These are phyloP conservation scores for Porogramme epimiltina DNA, from an alignment of 1,284 basidiomycete genomes.

Conservation along the genomic window DNA sequence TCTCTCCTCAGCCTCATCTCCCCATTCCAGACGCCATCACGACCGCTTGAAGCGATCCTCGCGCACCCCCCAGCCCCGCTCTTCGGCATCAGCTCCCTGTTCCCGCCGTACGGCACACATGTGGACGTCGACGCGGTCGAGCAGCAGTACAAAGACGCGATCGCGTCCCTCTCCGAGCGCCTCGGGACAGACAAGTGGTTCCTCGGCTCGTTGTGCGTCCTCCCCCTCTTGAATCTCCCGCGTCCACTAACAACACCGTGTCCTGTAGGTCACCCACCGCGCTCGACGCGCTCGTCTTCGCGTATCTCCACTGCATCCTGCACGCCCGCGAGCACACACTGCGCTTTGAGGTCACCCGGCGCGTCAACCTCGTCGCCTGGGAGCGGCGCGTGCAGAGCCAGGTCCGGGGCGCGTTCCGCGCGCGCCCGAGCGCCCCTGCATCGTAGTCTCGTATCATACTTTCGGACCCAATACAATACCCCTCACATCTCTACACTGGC, in stretches of 20 bases:
- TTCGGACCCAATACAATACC: not conserved
- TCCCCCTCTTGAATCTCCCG: not conserved
- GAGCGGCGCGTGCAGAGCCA: constrained; percentile 65
- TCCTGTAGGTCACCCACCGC: constrained; percentile 62
- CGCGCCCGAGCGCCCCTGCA: not conserved
- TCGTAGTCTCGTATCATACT: not conserved
- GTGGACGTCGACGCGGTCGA: constrained; percentile 51
- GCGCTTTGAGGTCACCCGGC: constrained; percentile 65
- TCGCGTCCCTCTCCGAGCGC: constrained; percentile 69
- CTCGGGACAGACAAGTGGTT: constrained; percentile 78
- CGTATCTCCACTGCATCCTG: constrained; percentile 71
- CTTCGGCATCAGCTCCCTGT: constrained; percentile 63
- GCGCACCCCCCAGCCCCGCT: constrained; percentile 67
- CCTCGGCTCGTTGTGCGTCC: constrained; percentile 66
- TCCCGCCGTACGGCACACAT: constrained; percentile 61
- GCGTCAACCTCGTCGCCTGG: constrained; percentile 77
- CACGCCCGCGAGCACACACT: constrained; percentile 49
- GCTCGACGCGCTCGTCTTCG: constrained; percentile 77
- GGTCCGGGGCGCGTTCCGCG: constrained; percentile 54
- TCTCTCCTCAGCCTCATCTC: constrained; percentile 37
- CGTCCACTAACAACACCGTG: constrained; percentile 6
- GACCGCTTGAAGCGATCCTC: constrained; percentile 44
- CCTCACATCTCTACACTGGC: not conserved
- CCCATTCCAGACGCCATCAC: constrained; percentile 36
- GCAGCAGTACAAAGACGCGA: constrained; percentile 68